Evolutionary conservation across 768 basidiomycete species (phyloP), one percentile per base, ranked within the genome.

Genomic region (Mycena alexandri): DNA sequence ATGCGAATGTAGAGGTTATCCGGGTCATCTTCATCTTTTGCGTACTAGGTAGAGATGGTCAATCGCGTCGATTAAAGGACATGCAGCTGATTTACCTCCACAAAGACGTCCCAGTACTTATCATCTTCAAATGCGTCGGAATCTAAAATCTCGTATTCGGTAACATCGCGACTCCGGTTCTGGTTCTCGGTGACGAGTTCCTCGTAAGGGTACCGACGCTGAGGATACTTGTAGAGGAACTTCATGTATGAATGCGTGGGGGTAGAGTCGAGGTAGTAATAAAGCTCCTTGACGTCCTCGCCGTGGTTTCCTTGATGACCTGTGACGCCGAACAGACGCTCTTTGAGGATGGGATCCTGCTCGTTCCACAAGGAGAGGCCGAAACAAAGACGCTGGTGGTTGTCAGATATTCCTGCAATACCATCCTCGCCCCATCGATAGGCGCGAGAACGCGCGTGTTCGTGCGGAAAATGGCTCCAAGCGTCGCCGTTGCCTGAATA

Each of bases 241-340:
- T 99, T 99, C 98, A 99, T 99, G 86, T 99, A 99, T 8, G 96
- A 98, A 75, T 99, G 98, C 2, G 98, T 98, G 42, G 98, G 98
- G 1, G 98, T 98, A 42, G 95, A 97, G 78, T 99, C 98, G 67
- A 99, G 88, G 79, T 99, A 99, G 78, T 97, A 99, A 79, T 99
- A 99, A 33, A 99, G 83, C 76, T 99, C 98, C 80, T 99, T 99
- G 82, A 97, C 96, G 76, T 99, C 98, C 80, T 99, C 98, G 69
- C 98, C 98, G 78, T 99, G 98, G 77, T 99, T 99, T 51, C 98
- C 97, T 82, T 99, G 92, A 75, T 96, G 94, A 9, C 96, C 96
- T 46, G 97, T 98, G 60, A 97, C 91, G 68, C 98, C 98, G 75
- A 96, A 99, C 61, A 98, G 83, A 53, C 98, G 90, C 79, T 99